phyloP scores from a whole-genome alignment of 768 basidiomycete species.

The Tulasnella sp. region DNA sequence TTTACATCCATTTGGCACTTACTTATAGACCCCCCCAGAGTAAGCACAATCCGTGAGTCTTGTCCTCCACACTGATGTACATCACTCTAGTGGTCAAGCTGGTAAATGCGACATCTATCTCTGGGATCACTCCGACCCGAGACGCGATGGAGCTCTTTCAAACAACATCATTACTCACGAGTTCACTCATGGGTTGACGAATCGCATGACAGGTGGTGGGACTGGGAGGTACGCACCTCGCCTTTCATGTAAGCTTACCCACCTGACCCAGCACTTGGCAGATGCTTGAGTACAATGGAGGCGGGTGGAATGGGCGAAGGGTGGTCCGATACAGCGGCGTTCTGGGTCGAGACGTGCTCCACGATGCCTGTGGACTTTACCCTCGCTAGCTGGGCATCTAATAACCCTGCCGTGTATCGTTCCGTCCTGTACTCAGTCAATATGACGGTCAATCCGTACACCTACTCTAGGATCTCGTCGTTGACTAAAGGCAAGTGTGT shows the following conservation, averaged over 20 bases:
- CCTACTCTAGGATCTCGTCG: conserved; percentile 30
- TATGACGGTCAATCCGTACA: conserved; percentile 35
- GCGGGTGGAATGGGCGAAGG: conserved; percentile 59
- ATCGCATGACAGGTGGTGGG: too few species aligned
- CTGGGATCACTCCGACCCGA: too few species aligned
- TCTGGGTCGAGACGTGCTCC: conserved; percentile 23
- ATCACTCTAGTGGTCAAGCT: too few species aligned
- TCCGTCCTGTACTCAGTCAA: conserved; percentile 46
- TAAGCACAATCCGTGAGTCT: too few species aligned
- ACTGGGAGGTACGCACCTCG: too few species aligned
- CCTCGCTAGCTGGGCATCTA: conserved; percentile 26
- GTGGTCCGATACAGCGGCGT: conserved; percentile 38
- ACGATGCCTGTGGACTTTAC: conserved; percentile 1
- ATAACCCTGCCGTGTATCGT: conserved; percentile 40
- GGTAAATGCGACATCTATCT: too few species aligned
- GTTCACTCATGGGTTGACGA: conserved; percentile 33
- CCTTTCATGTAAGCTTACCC: too few species aligned
- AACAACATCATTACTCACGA: not conserved
- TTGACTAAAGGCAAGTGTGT: conserved; percentile 27
- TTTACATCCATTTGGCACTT: too few species aligned
- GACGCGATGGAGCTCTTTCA: not conserved
- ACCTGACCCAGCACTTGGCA: too few species aligned
- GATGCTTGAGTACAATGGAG: conserved; percentile 49
- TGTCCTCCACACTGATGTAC: too few species aligned
- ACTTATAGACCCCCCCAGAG: too few species aligned